Evolutionary conservation across 2,329 filamentous ascomycete genomes (phyloP), one percentile per base, ranked within the genome.

Genomic region (Macroventuria anomochaeta): DNA sequence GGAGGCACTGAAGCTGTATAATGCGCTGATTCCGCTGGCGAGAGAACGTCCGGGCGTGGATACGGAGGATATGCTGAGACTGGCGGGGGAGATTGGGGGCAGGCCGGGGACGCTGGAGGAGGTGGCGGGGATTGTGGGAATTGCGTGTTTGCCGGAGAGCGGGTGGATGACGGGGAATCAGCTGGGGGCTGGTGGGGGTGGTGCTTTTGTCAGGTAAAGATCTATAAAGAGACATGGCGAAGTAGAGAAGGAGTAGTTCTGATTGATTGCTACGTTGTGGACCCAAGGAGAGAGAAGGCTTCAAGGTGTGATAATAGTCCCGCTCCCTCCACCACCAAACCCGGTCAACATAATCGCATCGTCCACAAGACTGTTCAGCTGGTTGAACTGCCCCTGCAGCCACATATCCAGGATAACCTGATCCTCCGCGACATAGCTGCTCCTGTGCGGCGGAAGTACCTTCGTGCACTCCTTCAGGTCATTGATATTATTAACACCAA

Each of bases 141-240:
- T 91, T 86, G 73, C 90, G 26, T 90, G 88, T 70, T 82, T 83
- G 2, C 77, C 79, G 7, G 89, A 92, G 70, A 81, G 82, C 15
- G 81, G 78, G n/a, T 92, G 88, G 88, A 86, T 85, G 71, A 93
- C 89, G 0, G 89, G 89, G 2, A 87, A 87, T 72, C 85, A 90
- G 28, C 82, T 93, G 3, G 88, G 86, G 75, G 88, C 88, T 5
- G 92, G 91, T 70, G 89, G 89, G 0, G 89, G 89, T 2, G 85
- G 90, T 81, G 81, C 79, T 56, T 83, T 86, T 74, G 78, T 57
- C 10, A 28, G 51, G 23, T 59, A 43, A 47, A 29, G n/a, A n/a
- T n/a, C n/a, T n/a, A n/a, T n/a, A n/a, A n/a, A n/a, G n/a, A n/a
- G n/a, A n/a, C n/a, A n/a, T n/a, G n/a, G n/a, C n/a, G n/a, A n/a